Base-by-base conservation (phyloP, 495 filamentous ascomycete species). In the Hypoxylon rickii region DNA sequence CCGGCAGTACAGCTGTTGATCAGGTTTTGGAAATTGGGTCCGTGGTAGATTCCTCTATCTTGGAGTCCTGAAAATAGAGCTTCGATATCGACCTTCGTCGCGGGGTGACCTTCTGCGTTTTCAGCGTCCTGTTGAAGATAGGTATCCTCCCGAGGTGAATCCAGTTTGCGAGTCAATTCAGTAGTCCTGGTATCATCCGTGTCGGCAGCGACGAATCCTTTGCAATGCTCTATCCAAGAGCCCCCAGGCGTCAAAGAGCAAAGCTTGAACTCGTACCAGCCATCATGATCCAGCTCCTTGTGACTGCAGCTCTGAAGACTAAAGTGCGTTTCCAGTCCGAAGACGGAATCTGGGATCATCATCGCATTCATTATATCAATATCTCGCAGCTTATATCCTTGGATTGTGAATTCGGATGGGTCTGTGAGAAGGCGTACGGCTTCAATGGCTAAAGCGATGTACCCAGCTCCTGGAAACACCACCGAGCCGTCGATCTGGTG, bases 361-460 rank as follows among this genome's bases (percentile, higher is more conserved):
- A 75, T 44, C 0, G 70, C 64, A 7, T 55, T 55, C 13, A 57
- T 43, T 16, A 77, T 55, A 10, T 63, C 38, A 5, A 68, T 42
- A 15, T 65, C 58, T 21, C 52, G 22, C 10, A 68, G 41, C 16
- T 48, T 22, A 37, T 57, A 62, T n/a, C n/a, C n/a, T 1, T 20
- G 1, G 3, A 8, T 12, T 7, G 22, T 41, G 17, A 11, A 72
- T 13, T 18, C 33, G 44, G 11, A 7, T 61, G 81, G 78, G 34
- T 77, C 77, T 3, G 48, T 19, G 0, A 81, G 32, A 78, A 34
- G 77, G 81, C 0, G 71, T 68, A 0, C 68, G 41, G 44, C 73
- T 42, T 64, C 64, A 38, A 71, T 68, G 6, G 73, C 74, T 17
- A 78, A 76, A 36, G 79, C 68, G 12, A 82, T 53, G 39, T 81